Evolutionary conservation across 2,329 filamentous ascomycete genomes (phyloP).

Genomic region (Penicillium sclerotigenum): DNA sequence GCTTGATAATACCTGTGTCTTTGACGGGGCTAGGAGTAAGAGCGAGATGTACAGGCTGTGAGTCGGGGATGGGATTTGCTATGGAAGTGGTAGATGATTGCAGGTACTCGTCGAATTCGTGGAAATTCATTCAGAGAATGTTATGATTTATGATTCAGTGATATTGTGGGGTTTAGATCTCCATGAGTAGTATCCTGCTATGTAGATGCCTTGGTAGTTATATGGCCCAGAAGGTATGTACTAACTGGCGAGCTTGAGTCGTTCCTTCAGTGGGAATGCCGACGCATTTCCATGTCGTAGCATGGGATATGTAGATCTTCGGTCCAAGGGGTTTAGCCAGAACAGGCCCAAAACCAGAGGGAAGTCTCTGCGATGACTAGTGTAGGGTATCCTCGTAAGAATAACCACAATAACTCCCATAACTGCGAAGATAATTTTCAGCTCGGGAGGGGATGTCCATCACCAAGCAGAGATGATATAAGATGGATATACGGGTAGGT

Average conservation of each 20-base stretch:
- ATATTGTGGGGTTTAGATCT: neutral
- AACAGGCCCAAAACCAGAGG: neutral
- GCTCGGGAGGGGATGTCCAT: neutral
- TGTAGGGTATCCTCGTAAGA: neutral
- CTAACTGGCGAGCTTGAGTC: neutral
- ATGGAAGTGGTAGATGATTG: neutral
- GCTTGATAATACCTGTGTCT: slow-evolving; percentile 61
- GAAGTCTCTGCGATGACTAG: neutral
- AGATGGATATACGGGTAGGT: neutral
- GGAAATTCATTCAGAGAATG: neutral
- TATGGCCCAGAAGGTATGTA: neutral
- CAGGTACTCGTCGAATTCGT: too few relatives aligned
- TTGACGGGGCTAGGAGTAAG: slow-evolving; percentile 59
- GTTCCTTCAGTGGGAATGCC: neutral
- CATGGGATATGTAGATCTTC: neutral
- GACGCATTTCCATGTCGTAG: neutral
- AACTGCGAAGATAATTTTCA: neutral
- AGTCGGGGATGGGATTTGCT: neutral
- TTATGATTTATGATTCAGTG: slow-evolving; percentile 12
- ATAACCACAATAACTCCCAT: neutral
- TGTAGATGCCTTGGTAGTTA: neutral
- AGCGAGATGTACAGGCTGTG: slow-evolving; percentile 52
- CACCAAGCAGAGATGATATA: neutral
- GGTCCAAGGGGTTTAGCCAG: neutral
- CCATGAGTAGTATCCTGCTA: neutral